A percentile compares a stretch with the other conserved stretches of the same genome.
Evolutionary conservation across 345 rosid genomes (phyloP).

Genomic region (Lepidium aucheri): DNA sequence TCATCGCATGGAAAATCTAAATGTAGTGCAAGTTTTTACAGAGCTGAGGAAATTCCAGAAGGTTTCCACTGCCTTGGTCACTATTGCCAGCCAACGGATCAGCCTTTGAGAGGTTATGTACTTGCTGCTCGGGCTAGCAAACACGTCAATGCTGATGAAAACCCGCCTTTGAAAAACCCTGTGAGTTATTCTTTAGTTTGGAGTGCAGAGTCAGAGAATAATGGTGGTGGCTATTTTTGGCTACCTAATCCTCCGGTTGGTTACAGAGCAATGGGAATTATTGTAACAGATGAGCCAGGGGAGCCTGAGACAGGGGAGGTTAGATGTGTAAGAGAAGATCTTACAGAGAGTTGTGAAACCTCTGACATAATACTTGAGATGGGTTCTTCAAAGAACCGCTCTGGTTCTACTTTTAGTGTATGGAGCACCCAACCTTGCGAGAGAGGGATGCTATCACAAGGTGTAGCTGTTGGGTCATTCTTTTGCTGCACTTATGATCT

Average conservation of each 20-base stretch:
- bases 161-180: constrained; percentile 53
- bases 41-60: constrained; percentile 55
- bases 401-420: constrained; percentile 39
- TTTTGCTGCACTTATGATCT: constrained; percentile 41
- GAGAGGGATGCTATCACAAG: constrained; percentile 63
- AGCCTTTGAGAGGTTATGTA: constrained; percentile 58
- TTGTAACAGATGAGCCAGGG: constrained; percentile 41
- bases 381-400: constrained; percentile 24
- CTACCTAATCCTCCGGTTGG: constrained; percentile 72
- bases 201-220: constrained; percentile 33
- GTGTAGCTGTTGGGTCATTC: constrained; percentile 81
- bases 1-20: constrained; percentile 34
- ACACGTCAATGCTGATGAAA: constrained; percentile 12
- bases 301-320: constrained; percentile 60
- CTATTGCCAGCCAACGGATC: constrained; percentile 62
- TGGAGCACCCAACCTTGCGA: constrained; percentile 60
- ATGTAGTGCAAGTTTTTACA: constrained; percentile 55
- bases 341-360: constrained; percentile 66
- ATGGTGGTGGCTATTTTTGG: constrained; percentile 66
- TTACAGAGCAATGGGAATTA: constrained; percentile 73
- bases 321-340: constrained; percentile 76
- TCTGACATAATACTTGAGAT: constrained; percentile 38
- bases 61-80: constrained; percentile 69
- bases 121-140: constrained; percentile 45
- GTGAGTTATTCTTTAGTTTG: constrained; percentile 47